phyloP scores from a whole-genome alignment of 1,284 basidiomycete genomes.

The Veloboletus limbatus region DNA sequence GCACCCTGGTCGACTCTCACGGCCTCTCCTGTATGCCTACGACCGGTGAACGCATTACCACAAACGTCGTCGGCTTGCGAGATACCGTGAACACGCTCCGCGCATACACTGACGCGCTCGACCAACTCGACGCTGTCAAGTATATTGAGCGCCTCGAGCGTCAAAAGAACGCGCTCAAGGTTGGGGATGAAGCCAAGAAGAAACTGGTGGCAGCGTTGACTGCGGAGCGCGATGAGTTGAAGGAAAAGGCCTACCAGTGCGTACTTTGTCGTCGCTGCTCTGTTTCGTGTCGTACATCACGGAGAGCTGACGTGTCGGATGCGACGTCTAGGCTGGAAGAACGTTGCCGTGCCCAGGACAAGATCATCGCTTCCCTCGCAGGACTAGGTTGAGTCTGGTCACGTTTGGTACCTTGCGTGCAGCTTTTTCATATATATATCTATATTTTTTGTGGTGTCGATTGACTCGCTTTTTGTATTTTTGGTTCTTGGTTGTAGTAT shows the following conservation, averaged over 20 bases:
- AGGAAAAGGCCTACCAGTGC: slow-evolving; percentile 12
- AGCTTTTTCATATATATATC: too few relatives aligned
- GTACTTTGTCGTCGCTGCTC: not conserved
- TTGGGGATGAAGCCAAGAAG: slow-evolving; percentile 38
- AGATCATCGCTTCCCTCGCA: slow-evolving; percentile 9
- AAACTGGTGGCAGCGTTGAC: slow-evolving; percentile 38
- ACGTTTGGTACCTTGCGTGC: too few relatives aligned
- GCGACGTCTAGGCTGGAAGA: slow-evolving; percentile 13
- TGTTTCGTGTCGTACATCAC: too few relatives aligned
- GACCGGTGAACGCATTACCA: slow-evolving; percentile 19
- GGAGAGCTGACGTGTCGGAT: not conserved
- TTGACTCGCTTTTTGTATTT: too few relatives aligned
- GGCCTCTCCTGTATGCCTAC: slow-evolving; percentile 5
- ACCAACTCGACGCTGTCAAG: slow-evolving; percentile 15
- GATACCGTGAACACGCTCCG: not conserved
- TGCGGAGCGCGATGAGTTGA: slow-evolving; percentile 31
- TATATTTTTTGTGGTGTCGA: too few relatives aligned
- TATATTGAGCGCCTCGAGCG: slow-evolving; percentile 43
- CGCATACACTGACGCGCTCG: not conserved
- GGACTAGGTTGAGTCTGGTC: not conserved
- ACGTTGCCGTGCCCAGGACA: slow-evolving; percentile 9
- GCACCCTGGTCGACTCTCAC: not conserved
- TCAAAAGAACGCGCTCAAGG: slow-evolving; percentile 37
- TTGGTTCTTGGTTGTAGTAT: too few relatives aligned
- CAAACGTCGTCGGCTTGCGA: slow-evolving; percentile 3